Base-by-base conservation (phyloP, 192 early-diverging fungal genomes). In the Coemansia erecta region DNA sequence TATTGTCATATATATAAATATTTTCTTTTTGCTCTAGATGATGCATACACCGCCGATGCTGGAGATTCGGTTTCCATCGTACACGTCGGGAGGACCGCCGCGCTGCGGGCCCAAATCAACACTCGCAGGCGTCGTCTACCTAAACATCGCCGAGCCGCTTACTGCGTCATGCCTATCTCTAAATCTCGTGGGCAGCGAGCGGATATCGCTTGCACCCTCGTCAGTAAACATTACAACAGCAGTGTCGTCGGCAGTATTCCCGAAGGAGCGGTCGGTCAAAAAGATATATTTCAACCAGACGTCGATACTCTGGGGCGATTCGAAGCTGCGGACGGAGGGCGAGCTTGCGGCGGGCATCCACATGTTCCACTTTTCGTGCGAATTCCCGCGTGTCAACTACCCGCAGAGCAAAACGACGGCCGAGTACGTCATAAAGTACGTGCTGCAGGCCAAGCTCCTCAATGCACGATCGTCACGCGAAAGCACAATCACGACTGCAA, bases 281-380 rank as follows among this genome's bases (percentile, higher is more conserved):
- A 71, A 68, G 37, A 69, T 70, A 37, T 77, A 77, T 22, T 77
- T 77, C 37, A 71, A 68, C 47, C 74, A 71, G 51, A 49, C 60
- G 4, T 43, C 69, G 9, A 64, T 64, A 14, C 74, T 77, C 12
- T 77, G 74, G 74, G 68, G 68, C 52, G 72, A 74, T 40, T 18
- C 60, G n/a, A 64, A 64, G 23, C 49, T 69, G 18, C 64, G 59
- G n/a, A 35, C 37, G 49, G 8, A 9, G 6, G 53, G 39, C 19
- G 33, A 41, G 49, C 64, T 77, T 37, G 19, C 58, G 0, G 53
- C 37, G 1, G 74, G 74, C 23, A 43, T 77, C 19, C 69, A 77
- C 61, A 71, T 71, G 76, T 79, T 79, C 21, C 76, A 79, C 14
- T 79, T 79, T 42, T 73, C 76, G 19, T 73, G 65, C 71, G 71